phyloP scores from a whole-genome alignment of 805 yeast genomes.

The Yarrowia divulgata region DNA sequence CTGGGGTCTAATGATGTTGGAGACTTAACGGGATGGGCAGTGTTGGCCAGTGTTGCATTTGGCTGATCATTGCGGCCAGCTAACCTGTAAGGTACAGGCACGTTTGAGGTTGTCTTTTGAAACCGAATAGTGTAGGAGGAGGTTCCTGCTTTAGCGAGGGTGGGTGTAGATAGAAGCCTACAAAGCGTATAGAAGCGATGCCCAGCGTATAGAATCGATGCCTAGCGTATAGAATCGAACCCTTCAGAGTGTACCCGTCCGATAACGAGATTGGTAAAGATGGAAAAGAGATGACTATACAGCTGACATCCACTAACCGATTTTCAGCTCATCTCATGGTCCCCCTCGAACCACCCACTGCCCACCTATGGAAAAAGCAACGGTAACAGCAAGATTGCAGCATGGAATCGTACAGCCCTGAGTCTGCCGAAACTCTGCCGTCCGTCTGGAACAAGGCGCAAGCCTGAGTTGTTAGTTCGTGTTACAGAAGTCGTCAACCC shows the following conservation, averaged over 20 bases:
- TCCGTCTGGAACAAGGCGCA: slow-evolving; percentile 5
- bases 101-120: slow-evolving; percentile 1
- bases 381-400: neutral
- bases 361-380: neutral
- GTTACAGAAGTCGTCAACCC: slow-evolving; percentile 23
- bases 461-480: neutral
- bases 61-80: neutral
- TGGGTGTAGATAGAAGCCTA: no score
- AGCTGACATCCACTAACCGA: no score
- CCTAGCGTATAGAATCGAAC: no score
- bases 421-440: slow-evolving; percentile 15
- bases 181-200: no score
- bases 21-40: neutral
- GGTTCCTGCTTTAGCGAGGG: no score
- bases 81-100: slow-evolving; percentile 26
- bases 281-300: no score
- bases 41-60: neutral
- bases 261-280: no score
- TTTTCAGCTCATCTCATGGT: no score
- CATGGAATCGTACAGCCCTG: neutral
- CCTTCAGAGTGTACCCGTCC: no score
- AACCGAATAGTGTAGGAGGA: neutral
- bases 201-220: no score
- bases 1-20: neutral
- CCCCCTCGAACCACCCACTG: no score